Evolutionary conservation across 257 asterid genomes (phyloP).

Genomic region (Schizonepeta tenuifolia): DNA sequence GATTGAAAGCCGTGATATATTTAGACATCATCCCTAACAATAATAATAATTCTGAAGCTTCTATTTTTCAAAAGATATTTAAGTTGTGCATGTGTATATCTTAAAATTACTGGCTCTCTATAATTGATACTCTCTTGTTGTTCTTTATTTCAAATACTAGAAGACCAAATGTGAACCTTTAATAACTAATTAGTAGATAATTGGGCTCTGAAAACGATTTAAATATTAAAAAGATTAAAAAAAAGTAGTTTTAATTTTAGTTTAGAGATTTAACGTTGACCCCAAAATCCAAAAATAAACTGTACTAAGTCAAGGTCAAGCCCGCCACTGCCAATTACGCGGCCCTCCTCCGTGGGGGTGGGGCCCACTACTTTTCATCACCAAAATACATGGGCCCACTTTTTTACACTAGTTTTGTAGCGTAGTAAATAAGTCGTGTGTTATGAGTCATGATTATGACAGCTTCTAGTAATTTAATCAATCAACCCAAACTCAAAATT

Average conservation of each 20-base stretch:
- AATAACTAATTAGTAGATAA: background rate
- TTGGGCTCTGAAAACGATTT: constrained; percentile 6
- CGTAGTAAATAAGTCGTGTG: constrained; percentile 29
- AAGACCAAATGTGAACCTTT: constrained; percentile 1
- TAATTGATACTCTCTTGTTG: no score
- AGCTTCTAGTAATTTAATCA: background rate
- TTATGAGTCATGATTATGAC: constrained; percentile 39
- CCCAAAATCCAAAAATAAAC: background rate
- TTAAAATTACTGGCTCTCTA: no score
- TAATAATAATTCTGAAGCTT: no score
- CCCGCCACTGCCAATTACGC: constrained; percentile 33
- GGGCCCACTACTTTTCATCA: constrained; percentile 11
- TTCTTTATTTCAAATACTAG: background rate
- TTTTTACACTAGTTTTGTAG: constrained; percentile 35
- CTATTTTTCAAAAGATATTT: no score
- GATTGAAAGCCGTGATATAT: background rate
- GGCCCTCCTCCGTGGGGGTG: constrained; percentile 25
- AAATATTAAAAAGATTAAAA: no score
- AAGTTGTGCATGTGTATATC: background rate
- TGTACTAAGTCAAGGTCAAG: constrained; percentile 40
- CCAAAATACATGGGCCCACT: constrained; percentile 1
- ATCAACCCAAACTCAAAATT: no score
- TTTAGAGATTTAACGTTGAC: constrained; percentile 32
- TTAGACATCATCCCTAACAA: background rate
- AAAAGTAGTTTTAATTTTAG: background rate